These are phyloP conservation scores for Elongisporangium prolatum DNA, from an alignment of 352 stramenopile species.

Conservation along the genomic window DNA sequence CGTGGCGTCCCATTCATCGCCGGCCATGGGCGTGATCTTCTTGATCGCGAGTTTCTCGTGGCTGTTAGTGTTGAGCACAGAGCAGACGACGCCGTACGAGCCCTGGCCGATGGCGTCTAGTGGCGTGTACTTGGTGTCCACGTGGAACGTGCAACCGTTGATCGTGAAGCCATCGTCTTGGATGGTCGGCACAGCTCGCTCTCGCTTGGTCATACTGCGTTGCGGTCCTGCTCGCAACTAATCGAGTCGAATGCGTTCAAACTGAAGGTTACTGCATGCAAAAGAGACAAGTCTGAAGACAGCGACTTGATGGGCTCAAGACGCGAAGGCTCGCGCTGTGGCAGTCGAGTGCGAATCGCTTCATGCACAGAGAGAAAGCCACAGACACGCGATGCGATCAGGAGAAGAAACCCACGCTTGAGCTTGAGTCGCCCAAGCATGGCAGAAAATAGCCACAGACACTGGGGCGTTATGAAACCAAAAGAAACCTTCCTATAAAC, in stretches of 20 bases:
- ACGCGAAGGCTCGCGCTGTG: no score
- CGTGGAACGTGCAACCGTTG: slow-evolving; percentile 80
- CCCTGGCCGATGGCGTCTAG: slow-evolving; percentile 89
- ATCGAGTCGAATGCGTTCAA: background rate
- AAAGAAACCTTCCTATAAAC: slow-evolving; percentile 4
- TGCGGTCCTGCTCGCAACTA: no score
- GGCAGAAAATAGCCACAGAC: no score
- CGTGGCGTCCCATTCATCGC: slow-evolving; percentile 86
- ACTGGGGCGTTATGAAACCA: slow-evolving; percentile 31
- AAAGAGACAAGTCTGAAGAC: background rate
- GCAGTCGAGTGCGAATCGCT: no score
- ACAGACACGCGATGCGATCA: background rate
- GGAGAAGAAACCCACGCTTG: no score
- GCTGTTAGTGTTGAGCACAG: slow-evolving; percentile 72
- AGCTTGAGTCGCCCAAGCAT: no score
- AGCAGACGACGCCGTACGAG: slow-evolving; percentile 93
- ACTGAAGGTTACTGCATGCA: background rate
- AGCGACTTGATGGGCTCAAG: no score
- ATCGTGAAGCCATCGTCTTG: slow-evolving; percentile 78
- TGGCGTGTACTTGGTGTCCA: slow-evolving; percentile 76
- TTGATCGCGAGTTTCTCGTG: slow-evolving; percentile 90
- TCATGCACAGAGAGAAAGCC: background rate
- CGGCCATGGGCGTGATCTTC: slow-evolving; percentile 90
- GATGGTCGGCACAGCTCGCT: slow-evolving; percentile 50
- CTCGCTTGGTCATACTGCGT: slow-evolving; percentile 50